Evolutionary conservation across 768 basidiomycete genomes (phyloP).

Genomic region (Termitomyces sp.): DNA sequence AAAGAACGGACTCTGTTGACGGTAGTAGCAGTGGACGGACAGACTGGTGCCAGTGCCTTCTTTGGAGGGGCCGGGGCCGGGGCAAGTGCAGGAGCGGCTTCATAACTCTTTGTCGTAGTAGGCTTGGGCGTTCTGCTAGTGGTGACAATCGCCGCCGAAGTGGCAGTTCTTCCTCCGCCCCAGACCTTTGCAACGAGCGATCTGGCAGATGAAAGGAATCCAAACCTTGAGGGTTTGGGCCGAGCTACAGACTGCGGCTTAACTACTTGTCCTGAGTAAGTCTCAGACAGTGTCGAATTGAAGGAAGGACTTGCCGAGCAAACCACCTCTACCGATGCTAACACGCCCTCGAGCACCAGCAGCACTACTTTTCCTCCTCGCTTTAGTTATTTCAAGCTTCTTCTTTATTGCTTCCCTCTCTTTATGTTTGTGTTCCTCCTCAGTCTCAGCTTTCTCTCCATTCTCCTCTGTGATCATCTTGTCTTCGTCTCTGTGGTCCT

Average conservation of each 20-base stretch:
- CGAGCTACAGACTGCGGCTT: slow-evolving; percentile 28
- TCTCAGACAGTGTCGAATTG: not conserved
- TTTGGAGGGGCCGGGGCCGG: slow-evolving; percentile 11
- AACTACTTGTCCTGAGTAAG: slow-evolving; percentile 15
- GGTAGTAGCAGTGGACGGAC: slow-evolving; percentile 15
- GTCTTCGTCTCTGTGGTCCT: slow-evolving; percentile 15
- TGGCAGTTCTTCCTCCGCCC: slow-evolving; percentile 45
- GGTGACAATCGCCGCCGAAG: slow-evolving; percentile 1
- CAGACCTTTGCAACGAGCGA: slow-evolving; percentile 69
- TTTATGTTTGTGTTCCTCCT: slow-evolving; percentile 42
- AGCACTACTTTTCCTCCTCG: slow-evolving; percentile 65
- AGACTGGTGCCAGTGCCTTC: slow-evolving; percentile 12
- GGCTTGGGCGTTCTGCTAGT: not conserved
- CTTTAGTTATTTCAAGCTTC: slow-evolving; percentile 62
- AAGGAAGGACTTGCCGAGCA: slow-evolving; percentile 31
- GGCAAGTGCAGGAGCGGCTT: slow-evolving; percentile 16
- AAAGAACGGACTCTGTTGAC: slow-evolving; percentile 14
- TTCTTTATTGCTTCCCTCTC: slow-evolving; percentile 56
- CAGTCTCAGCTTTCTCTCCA: slow-evolving; percentile 34
- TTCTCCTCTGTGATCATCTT: slow-evolving; percentile 26
- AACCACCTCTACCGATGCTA: slow-evolving; percentile 33
- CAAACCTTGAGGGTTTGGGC: slow-evolving; percentile 53
- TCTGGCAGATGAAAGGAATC: slow-evolving; percentile 70
- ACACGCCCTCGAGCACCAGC: slow-evolving; percentile 31
- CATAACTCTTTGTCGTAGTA: slow-evolving; percentile 8